These are phyloP conservation scores for Trichoderma koningiopsis DNA, from an alignment of 2,329 filamentous ascomycete species.

Conservation along the genomic window DNA sequence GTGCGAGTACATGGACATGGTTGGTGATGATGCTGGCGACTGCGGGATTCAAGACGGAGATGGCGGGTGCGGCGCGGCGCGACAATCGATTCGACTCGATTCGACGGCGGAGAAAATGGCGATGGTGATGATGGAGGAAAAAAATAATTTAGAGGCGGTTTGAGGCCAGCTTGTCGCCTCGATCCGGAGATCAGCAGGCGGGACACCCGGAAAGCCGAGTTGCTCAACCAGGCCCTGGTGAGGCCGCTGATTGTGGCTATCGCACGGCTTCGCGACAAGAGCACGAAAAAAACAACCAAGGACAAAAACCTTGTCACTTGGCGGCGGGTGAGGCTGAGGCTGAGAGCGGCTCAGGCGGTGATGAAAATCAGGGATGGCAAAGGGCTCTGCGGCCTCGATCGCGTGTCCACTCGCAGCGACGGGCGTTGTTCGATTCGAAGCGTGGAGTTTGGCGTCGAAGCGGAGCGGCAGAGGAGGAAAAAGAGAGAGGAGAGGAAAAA, in stretches of 20 bases:
- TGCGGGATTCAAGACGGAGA: neutral
- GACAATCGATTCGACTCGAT: slow-evolving; percentile 15
- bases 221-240: slow-evolving; percentile 25
- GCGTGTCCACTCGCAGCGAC: slow-evolving; percentile 11
- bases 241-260: neutral
- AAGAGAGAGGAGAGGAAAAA: neutral
- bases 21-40: slow-evolving; percentile 23
- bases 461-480: slow-evolving; percentile 11
- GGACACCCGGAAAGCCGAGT: slow-evolving; percentile 19
- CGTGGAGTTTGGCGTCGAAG: slow-evolving; percentile 3
- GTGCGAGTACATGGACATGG: slow-evolving; percentile 85
- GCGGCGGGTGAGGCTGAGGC: slow-evolving; percentile 10
- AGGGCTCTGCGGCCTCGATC: slow-evolving; percentile 1
- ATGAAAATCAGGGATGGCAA: slow-evolving; percentile 4
- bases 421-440: slow-evolving; percentile 21
- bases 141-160: neutral
- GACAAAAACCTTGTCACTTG: neutral
- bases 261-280: neutral
- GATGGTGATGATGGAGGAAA: neutral
- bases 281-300: neutral
- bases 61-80: slow-evolving; percentile 22
- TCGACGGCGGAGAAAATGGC: neutral
- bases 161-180: slow-evolving; percentile 24
- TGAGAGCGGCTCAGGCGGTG: slow-evolving; percentile 13
- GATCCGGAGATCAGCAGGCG: slow-evolving; percentile 27